Percentiles rank a stretch among this genome's conserved stretches.
Evolutionary conservation across 2,329 filamentous ascomycete genomes (phyloP).

Genomic region (Aspergillus fischeri): DNA sequence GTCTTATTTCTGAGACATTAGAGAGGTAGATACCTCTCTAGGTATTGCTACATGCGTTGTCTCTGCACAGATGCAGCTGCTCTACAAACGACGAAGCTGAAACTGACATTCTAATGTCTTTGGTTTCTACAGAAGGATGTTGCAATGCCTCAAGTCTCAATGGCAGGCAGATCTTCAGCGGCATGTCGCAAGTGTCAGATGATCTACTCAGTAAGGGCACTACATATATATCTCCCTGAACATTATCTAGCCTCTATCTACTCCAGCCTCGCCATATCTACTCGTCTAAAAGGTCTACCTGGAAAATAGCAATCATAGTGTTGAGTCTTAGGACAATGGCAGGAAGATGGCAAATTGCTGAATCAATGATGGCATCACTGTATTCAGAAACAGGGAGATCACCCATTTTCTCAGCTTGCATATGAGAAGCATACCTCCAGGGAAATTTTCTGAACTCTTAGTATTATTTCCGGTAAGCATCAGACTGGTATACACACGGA

Average conservation of each 20-base stretch:
- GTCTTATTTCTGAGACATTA: neutral
- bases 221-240: too few species aligned
- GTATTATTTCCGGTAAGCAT: neutral
- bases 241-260: too few species aligned
- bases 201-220: neutral
- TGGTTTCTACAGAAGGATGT: neutral
- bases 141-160: neutral
- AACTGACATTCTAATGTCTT: neutral
- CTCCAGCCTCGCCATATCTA: too few species aligned
- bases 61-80: too few species aligned
- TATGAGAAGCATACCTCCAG: neutral
- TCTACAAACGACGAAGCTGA: neutral
- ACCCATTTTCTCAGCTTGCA: neutral
- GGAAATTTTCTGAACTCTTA: neutral
- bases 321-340: too few species aligned
- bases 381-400: neutral
- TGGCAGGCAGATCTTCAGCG: neutral
- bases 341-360: too few species aligned
- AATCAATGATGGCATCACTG: too few species aligned
- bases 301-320: too few species aligned
- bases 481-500: neutral
- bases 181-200: neutral
- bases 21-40: too few species aligned
- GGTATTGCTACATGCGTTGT: neutral
- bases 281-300: too few species aligned